Evolutionary conservation across 257 asterid genomes (phyloP), one percentile per base, ranked within the genome.

Genomic region (Marsdenia floribunda): DNA sequence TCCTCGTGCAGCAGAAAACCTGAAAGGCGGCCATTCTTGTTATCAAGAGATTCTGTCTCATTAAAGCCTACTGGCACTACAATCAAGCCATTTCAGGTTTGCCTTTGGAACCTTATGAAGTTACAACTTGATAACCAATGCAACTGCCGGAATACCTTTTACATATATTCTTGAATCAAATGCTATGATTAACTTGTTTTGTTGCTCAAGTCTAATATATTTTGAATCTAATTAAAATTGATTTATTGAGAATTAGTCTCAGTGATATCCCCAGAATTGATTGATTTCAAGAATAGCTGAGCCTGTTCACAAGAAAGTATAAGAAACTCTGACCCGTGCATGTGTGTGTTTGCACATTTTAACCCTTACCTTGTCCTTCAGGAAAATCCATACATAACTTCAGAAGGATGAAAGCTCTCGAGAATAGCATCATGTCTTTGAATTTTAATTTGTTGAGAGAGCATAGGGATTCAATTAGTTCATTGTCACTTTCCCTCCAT

Each of bases 61-160:
- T 40, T 80, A 18, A 33, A 69, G 60, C 83, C 78, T 29, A 54
- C 73, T 71, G 35, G 60, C 22, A 26, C 12, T 53, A 72, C 19
- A 37, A 46, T n/a, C n/a, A 49, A 55, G 75, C 29, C 77, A 72
- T 76, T 80, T 72, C 52, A 76, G 83, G 83, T 80, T n/a, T 38
- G 77, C 54, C 38, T 44, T 64, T 13, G 50, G 22, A 66, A 38
- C 7, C 8, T 66, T 7, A 7, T 18, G 12, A 35, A 16, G 14
- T 61, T 13, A 16, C n/a, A 16, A 52, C 57, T 52, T 52, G 8
- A 15, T 52, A 18, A 6, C 29, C 11, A 29, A 29, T 29, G 33
- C 33, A 29, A 1, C 33, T 29, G 33, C 33, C 33, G 1, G 33
- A 29, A 29, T 29, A 29, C 33, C 33, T 29, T 29, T 29, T 29